Percentiles rank a stretch among this genome's conserved stretches.
Conservation (phyloP, 176 grass and related monocot species). For the Juncus inflexus region DNA sequence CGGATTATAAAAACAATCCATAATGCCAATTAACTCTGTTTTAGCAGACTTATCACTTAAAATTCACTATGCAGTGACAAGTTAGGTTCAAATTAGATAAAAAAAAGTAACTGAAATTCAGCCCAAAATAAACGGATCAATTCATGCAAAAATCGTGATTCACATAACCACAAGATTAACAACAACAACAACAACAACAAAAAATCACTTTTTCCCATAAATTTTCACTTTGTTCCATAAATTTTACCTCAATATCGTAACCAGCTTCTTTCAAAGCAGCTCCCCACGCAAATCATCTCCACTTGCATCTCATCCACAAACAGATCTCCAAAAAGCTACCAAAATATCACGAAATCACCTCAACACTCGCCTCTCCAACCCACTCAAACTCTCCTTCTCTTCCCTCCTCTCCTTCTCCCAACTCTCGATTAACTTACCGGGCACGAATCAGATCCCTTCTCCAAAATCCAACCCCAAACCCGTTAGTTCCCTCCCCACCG, state of each 20-base stretch:
- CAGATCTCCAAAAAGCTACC: constrained; percentile 75
- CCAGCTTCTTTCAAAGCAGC: constrained; percentile 75
- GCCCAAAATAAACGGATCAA: not conserved
- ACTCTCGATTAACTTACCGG: constrained; percentile 58
- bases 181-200: not conserved
- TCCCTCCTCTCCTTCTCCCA: constrained; percentile 59
- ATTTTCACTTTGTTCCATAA: not conserved
- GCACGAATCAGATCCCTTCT: constrained; percentile 60
- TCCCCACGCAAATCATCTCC: constrained; percentile 73
- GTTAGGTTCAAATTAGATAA: constrained; percentile 3
- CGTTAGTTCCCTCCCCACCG: not conserved
- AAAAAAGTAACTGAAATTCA: constrained; percentile 3
- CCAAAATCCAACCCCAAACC: constrained; percentile 34
- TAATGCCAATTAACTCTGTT: no score
- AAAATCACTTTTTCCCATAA: not conserved
- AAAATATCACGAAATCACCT: constrained; percentile 16
- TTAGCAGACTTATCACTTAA: not conserved
- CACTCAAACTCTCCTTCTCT: constrained; percentile 42
- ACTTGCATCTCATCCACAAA: constrained; percentile 66
- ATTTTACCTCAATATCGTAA: constrained; percentile 79
- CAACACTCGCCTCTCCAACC: constrained; percentile 35
- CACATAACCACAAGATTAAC: constrained; percentile 14
- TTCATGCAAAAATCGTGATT: not conserved
- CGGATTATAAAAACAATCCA: no score
- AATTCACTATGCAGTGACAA: no score